Conservation (phyloP, 2,329 filamentous ascomycete species). For the Akanthomyces dipterigenus region DNA sequence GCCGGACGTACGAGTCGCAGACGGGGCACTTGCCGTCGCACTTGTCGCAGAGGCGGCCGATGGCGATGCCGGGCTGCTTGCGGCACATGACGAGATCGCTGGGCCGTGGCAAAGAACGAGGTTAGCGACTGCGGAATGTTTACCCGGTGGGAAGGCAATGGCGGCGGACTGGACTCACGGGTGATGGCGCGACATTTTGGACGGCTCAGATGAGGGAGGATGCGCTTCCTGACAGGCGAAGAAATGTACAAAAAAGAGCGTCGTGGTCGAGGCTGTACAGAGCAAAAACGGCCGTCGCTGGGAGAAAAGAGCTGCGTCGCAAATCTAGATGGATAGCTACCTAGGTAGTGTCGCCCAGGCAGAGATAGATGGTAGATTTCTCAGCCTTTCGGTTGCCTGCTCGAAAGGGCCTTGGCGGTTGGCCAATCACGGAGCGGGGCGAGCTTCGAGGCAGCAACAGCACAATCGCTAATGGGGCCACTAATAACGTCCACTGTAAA, state of each 20-base stretch:
- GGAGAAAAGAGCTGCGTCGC: slow-evolving; percentile 8
- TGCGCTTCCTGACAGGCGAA: neutral
- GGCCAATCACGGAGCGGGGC: slow-evolving; percentile 18
- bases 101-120: slow-evolving; percentile 10
- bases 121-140: neutral
- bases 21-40: slow-evolving; percentile 99
- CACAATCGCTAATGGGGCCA: neutral
- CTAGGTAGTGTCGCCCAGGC: neutral
- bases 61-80: slow-evolving; percentile 94
- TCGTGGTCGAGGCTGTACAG: neutral
- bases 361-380: slow-evolving; percentile 26
- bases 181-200: slow-evolving; percentile 86
- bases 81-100: slow-evolving; percentile 99
- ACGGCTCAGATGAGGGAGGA: neutral
- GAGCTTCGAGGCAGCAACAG: neutral
- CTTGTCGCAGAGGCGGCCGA: slow-evolving; percentile 98
- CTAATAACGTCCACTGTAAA: neutral
- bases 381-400: slow-evolving; percentile 33
- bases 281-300: neutral
- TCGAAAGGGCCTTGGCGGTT: slow-evolving; percentile 3
- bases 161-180: slow-evolving; percentile 51
- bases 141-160: too few species aligned
- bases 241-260: neutral
- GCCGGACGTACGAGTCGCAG: slow-evolving; percentile 97
- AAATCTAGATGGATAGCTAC: slow-evolving; percentile 10